Percentiles rank a stretch among this genome's conserved stretches.
phyloP scores from a whole-genome alignment of 352 stramenopile genomes.

The Globisporangium mamillatum region DNA sequence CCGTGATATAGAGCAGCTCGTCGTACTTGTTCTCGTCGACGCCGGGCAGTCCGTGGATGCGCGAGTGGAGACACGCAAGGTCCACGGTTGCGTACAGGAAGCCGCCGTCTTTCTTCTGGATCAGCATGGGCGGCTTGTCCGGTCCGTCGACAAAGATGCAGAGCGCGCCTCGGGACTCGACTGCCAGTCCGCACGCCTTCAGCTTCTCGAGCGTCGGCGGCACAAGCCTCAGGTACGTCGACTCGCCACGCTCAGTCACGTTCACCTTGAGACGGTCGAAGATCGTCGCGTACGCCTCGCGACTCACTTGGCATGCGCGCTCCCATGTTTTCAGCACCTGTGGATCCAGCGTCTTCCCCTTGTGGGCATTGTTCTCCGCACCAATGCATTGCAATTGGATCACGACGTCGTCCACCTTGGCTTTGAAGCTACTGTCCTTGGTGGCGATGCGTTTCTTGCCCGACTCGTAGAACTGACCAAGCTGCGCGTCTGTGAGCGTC shows the following conservation, averaged over 20 bases:
- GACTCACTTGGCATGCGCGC: slow-evolving; percentile 67
- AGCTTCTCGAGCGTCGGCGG: slow-evolving; percentile 43
- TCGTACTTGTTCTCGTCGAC: slow-evolving; percentile 71
- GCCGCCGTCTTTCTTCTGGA: slow-evolving; percentile 76
- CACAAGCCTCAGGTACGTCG: slow-evolving; percentile 69
- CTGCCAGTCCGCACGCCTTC: slow-evolving; percentile 39
- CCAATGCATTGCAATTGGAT: slow-evolving; percentile 69
- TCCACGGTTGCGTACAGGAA: slow-evolving; percentile 83
- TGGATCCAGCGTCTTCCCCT: slow-evolving; percentile 28
- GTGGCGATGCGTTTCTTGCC: slow-evolving; percentile 49
- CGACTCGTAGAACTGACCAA: slow-evolving; percentile 68
- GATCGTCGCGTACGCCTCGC: slow-evolving; percentile 58
- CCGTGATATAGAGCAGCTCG: slow-evolving; percentile 79
- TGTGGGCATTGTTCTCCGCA: slow-evolving; percentile 5
- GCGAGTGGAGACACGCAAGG: slow-evolving; percentile 64
- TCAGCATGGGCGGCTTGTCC: slow-evolving; percentile 76
- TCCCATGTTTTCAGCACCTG: slow-evolving; percentile 51
- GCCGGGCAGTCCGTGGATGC: slow-evolving; percentile 66
- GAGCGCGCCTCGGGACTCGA: slow-evolving; percentile 59
- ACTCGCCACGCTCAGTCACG: slow-evolving; percentile 71
- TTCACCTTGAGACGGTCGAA: slow-evolving; percentile 65
- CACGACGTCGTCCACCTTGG: slow-evolving; percentile 61
- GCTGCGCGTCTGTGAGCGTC: slow-evolving; percentile 51
- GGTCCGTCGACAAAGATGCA: slow-evolving; percentile 72
- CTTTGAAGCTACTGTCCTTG: slow-evolving; percentile 51